phyloP scores from a whole-genome alignment of 1,139 yeast species.

The Geotrichum restrictum region DNA sequence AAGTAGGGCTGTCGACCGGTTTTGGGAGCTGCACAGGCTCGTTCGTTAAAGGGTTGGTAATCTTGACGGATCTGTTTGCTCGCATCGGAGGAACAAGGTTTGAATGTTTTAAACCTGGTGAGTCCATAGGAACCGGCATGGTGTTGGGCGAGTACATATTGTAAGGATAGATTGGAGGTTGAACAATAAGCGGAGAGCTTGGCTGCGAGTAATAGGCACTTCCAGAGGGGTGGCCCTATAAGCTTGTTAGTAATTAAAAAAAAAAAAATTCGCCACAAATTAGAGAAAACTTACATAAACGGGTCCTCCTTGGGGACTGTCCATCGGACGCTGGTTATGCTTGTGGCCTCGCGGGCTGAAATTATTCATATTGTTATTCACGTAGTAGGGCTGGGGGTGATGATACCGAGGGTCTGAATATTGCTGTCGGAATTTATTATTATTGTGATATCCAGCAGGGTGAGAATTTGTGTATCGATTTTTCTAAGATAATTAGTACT shows the following conservation, averaged over 20 bases:
- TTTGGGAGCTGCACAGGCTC: slow-evolving; percentile 20
- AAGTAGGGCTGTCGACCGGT: not conserved
- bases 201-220: slow-evolving; percentile 6
- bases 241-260: not conserved
- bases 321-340: slow-evolving; percentile 8
- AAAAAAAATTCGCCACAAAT: not conserved
- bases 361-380: slow-evolving; percentile 7
- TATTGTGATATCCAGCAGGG: not conserved
- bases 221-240: slow-evolving; percentile 8
- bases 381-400: not conserved
- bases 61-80: slow-evolving; percentile 15
- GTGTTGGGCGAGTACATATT: slow-evolving; percentile 12
- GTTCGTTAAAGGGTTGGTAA: slow-evolving; percentile 21
- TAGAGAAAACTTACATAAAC: slow-evolving; percentile 4
- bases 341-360: slow-evolving; percentile 11
- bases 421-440: slow-evolving; percentile 2
- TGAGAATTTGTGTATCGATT: not conserved
- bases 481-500: too few relatives aligned
- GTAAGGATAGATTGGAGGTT: slow-evolving; percentile 6
- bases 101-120: not conserved
- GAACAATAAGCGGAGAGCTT: slow-evolving; percentile 2
- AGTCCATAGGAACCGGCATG: slow-evolving; percentile 7
- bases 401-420: not conserved
- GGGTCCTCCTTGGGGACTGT: slow-evolving; percentile 10
- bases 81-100: slow-evolving; percentile 16